Percentiles rank a stretch among this genome's conserved stretches.
These are phyloP conservation scores for Bretschneidera sinensis DNA, from an alignment of 345 rosid species.

Conservation along the genomic window DNA sequence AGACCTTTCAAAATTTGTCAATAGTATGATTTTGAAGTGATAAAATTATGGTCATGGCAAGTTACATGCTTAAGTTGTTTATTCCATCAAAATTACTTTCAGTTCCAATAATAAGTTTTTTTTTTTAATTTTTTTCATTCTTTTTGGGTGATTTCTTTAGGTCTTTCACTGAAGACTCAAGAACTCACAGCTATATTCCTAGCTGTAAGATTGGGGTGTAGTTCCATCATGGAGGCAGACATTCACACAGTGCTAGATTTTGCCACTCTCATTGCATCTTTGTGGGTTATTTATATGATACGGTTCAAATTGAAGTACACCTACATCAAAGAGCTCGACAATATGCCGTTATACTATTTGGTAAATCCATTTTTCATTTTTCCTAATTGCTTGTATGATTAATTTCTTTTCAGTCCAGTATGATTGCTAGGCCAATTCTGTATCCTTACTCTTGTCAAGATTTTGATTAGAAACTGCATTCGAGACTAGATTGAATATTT, in stretches of 20 bases:
- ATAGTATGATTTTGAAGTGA: no score
- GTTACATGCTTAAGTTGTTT: no score
- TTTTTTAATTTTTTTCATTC: no score
- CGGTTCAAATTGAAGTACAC: constrained; percentile 63
- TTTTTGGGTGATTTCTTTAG: constrained; percentile 26
- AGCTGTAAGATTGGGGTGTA: constrained; percentile 45
- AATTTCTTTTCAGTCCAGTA: neutral
- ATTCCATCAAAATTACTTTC: no score
- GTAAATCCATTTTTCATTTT: constrained; percentile 31
- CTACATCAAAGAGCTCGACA: constrained; percentile 62
- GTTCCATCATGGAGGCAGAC: constrained; percentile 42
- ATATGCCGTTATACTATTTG: constrained; percentile 42
- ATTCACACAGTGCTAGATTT: constrained; percentile 65
- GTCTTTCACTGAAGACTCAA: constrained; percentile 75
- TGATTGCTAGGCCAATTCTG: neutral
- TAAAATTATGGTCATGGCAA: no score
- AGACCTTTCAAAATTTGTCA: no score
- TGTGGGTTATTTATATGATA: constrained; percentile 74
- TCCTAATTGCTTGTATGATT: neutral
- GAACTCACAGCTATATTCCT: constrained; percentile 67
- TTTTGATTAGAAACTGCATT: no score
- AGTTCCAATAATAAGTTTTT: no score
- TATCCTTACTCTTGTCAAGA: no score
- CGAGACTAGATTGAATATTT: no score
- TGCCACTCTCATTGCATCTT: constrained; percentile 46